Evolutionary conservation across 768 basidiomycete species (phyloP), one percentile per base, ranked within the genome.

Genomic region (Epithele typhae): DNA sequence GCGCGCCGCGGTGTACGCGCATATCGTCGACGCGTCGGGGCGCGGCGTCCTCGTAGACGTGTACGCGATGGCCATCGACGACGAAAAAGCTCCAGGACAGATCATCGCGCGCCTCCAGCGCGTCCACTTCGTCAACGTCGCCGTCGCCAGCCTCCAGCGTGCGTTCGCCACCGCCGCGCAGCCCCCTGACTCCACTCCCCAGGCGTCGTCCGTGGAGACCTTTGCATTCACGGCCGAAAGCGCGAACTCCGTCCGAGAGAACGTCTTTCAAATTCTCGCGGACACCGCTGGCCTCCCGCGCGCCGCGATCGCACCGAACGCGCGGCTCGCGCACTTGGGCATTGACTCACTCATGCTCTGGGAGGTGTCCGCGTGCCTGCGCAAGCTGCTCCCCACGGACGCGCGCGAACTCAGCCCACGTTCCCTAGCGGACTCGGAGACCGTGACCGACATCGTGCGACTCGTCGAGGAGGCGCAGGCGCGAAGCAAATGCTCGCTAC

Each of bases 101-200:
- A 66, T 87, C 19, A 73, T 87, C 6, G 84, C 81, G 3, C 71
- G 71, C 30, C 45, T 83, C 19, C 75, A 76, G 52, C 76, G 72
- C 2, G 78, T 82, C 49, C 72, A 69, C 33, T 88, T 88, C 60
- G 76, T 76, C 36, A 71, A 75, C 27, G 69, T 85, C 14, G 69
- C 71, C 1, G 62, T 84, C 19, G n/a, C n/a, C n/a, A n/a, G n/a
- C n/a, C n/a, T n/a, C n/a, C n/a, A n/a, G n/a, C n/a, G n/a, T n/a
- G n/a, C 27, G 27, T 30, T 30, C 8, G 14, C 27, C 27, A 14
- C 27, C 8, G 8, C 14, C 8, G 14, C 25, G 25, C 24, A 32
- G 17, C 25, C 51, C n/a, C 48, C 59, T 14, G 40, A 30, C 8
- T 30, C 27, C 27, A 30, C 27, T 7, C 12, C 24, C 30, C 43